Evolutionary conservation across 441 rosid genomes (phyloP).

Genomic region (Syzygium syzygioides): DNA sequence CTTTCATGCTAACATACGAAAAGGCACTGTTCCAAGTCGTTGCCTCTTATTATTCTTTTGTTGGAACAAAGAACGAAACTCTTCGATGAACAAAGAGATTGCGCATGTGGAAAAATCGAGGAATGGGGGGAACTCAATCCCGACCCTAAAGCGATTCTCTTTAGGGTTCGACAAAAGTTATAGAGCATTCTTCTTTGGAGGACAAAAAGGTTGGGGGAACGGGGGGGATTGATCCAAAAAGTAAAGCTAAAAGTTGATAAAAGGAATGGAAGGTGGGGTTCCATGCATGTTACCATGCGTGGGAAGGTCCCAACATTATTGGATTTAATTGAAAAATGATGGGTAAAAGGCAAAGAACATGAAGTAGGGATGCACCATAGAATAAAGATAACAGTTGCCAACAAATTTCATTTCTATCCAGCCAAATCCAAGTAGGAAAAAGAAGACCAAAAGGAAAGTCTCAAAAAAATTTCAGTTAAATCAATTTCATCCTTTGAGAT

Average conservation of each 20-base stretch:
- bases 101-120: background rate
- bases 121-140: background rate
- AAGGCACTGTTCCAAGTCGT: background rate
- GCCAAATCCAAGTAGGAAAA: background rate
- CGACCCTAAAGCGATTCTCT: background rate
- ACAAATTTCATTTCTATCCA: background rate
- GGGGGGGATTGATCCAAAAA: background rate
- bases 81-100: background rate
- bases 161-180: background rate
- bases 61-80: background rate
- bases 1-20: background rate
- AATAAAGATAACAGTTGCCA: background rate
- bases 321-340: background rate
- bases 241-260: background rate
- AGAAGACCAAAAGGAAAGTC: background rate
- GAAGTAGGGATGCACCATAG: background rate
- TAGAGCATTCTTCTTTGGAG: background rate
- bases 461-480: background rate
- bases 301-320: background rate
- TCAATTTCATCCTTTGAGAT: background rate
- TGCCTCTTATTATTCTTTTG: background rate
- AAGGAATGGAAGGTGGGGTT: constrained; percentile 7
- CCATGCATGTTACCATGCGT: background rate
- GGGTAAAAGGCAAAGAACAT: background rate
- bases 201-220: background rate